A percentile compares a stretch with the other conserved stretches of the same genome.
These are phyloP conservation scores for Fusarium sp. DNA, from an alignment of 2,329 filamentous ascomycete species.

Conservation along the genomic window DNA sequence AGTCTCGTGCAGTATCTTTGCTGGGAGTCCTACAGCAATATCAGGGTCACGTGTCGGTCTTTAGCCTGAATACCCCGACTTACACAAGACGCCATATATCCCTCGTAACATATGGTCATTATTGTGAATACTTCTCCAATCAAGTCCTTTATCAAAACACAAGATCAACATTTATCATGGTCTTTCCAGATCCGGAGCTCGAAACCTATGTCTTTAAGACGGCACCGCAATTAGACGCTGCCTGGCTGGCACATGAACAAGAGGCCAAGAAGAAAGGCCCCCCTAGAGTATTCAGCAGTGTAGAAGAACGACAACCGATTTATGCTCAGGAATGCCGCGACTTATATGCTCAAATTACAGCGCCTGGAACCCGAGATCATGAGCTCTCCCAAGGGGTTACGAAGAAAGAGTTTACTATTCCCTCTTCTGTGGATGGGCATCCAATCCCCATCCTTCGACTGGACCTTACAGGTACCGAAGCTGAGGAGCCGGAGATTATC, in stretches of 20 bases:
- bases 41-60: slow-evolving; percentile 15
- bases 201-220: slow-evolving; percentile 40
- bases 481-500: slow-evolving; percentile 33
- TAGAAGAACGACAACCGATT: slow-evolving; percentile 48
- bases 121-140: background rate
- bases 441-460: slow-evolving; percentile 51
- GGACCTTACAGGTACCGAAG: slow-evolving; percentile 26
- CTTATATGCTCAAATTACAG: slow-evolving; percentile 49
- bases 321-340: slow-evolving; percentile 54
- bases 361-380: slow-evolving; percentile 48
- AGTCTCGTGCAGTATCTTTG: background rate
- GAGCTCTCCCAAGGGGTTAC: slow-evolving; percentile 48
- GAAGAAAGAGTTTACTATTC: slow-evolving; percentile 41
- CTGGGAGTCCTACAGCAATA: background rate
- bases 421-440: slow-evolving; percentile 47
- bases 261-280: slow-evolving; percentile 32
- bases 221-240: slow-evolving; percentile 52
- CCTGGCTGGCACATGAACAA: slow-evolving; percentile 53
- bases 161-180: slow-evolving; percentile 11
- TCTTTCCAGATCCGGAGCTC: slow-evolving; percentile 28
- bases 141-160: background rate
- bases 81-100: background rate
- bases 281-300: slow-evolving; percentile 31
- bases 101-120: background rate
- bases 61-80: slow-evolving; percentile 17